Evolutionary conservation across 2,329 filamentous ascomycete species (phyloP), one percentile per base, ranked within the genome.

Genomic region (Calonectria pteridis): DNA sequence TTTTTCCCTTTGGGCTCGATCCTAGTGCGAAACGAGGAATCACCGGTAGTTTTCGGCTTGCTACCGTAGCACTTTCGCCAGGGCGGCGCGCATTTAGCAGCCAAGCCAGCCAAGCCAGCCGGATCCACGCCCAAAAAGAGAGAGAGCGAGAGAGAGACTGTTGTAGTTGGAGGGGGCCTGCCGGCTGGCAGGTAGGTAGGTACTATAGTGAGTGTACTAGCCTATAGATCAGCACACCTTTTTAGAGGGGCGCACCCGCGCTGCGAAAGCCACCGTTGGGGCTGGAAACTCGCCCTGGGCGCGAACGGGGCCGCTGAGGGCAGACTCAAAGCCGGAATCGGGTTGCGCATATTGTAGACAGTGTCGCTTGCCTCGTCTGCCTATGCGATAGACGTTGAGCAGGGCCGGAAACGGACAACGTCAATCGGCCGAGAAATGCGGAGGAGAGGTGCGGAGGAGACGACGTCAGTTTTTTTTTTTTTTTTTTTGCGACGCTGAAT

Each of bases 391-490:
- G n/a, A 37, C 14, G 35, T 51, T 49, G 31, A 43, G 33, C 35
- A 63, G 29, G 62, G 28, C 31, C 69, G 55, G 55, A 68, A 50
- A 40, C 37, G 29, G 46, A 63, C 55, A 50, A 26, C 6, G 64
- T 28, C 37, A 55, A 68, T 68, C 55, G 64, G 64, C 70, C 70
- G 70, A 67, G 64, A 64, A 58, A 58, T 29, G 35, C 70, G 65
- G 70, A 68, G 65, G 70, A 55, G 55, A 50, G 29, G 55, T 55
- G 59, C 37, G 59, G 59, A 43, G 59, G 59, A 59, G 55, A 64
- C 14, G 59, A 46, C 37, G 37, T 64, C 37, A 20, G 23, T 46
- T 64, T 64, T 43, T 43, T 63, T 63, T 63, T 40, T 35, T 59
- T 37, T 53, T 29, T 11, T 20, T 6, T 26, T 14, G 55, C 40